phyloP scores from a whole-genome alignment of 352 stramenopile genomes.

The Phytophthora crassamura region DNA sequence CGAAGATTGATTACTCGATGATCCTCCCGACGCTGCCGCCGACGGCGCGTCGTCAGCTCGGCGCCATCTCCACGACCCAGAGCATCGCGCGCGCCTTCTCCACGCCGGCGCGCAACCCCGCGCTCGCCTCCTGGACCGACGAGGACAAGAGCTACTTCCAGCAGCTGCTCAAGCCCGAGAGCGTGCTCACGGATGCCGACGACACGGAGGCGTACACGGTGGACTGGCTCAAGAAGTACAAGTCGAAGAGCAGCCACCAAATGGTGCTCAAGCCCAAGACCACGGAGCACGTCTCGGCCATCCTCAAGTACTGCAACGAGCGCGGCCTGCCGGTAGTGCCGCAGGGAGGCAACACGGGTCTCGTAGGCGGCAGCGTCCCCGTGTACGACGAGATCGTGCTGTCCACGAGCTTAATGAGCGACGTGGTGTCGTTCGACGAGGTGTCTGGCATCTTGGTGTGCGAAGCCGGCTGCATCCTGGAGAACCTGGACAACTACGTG shows the following conservation, averaged over 20 bases:
- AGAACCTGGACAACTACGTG: slow-evolving; percentile 92
- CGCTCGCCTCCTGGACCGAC: slow-evolving; percentile 64
- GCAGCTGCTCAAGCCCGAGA: slow-evolving; percentile 60
- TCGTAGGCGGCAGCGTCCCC: slow-evolving; percentile 94
- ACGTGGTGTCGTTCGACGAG: slow-evolving; percentile 92
- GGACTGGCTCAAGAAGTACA: slow-evolving; percentile 91
- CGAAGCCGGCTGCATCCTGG: slow-evolving; percentile 94
- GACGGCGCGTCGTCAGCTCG: slow-evolving; percentile 14
- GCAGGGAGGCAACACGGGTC: slow-evolving; percentile 97
- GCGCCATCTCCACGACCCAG: slow-evolving; percentile 7
- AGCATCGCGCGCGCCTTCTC: slow-evolving; percentile 34
- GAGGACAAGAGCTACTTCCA: slow-evolving; percentile 74
- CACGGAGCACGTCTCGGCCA: slow-evolving; percentile 85
- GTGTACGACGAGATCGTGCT: slow-evolving; percentile 96
- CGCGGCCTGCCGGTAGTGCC: slow-evolving; percentile 92
- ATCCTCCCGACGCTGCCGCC: slow-evolving; percentile 35
- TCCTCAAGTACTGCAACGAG: slow-evolving; percentile 95
- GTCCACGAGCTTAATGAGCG: slow-evolving; percentile 92
- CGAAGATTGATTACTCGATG: too few species aligned
- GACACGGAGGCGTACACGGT: slow-evolving; percentile 75
- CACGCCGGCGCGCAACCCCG: slow-evolving; percentile 44
- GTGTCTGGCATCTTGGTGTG: slow-evolving; percentile 84
- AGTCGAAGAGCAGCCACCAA: slow-evolving; percentile 55
- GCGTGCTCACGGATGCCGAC: slow-evolving; percentile 71
- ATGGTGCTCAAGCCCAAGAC: slow-evolving; percentile 90